These are phyloP conservation scores for Skeletonema grethae DNA, from an alignment of 108 stramenopile genomes.

Conservation along the genomic window DNA sequence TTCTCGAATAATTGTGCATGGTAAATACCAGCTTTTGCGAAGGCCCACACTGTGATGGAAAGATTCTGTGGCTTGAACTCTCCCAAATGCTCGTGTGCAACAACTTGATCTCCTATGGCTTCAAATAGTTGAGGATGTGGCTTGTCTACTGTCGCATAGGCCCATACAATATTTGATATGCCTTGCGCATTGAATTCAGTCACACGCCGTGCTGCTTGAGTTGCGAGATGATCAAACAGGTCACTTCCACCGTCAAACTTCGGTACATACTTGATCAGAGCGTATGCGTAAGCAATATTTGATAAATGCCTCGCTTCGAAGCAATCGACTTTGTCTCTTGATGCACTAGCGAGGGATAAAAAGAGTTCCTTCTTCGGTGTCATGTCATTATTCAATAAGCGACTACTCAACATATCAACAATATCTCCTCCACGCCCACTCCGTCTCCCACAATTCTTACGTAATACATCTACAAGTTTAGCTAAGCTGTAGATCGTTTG, in stretches of 20 bases:
- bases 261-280: neutral
- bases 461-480: neutral
- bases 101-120: slow-evolving; percentile 1
- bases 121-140: slow-evolving; percentile 4
- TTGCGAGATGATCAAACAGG: slow-evolving; percentile 6
- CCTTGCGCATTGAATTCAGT: neutral
- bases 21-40: neutral
- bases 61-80: neutral
- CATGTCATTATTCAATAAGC: neutral
- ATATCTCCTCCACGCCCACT: neutral
- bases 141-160: slow-evolving; percentile 8
- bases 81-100: slow-evolving; percentile 6
- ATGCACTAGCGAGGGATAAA: neutral
- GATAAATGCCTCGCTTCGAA: slow-evolving; percentile 14
- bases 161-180: slow-evolving; percentile 21
- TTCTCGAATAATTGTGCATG: neutral
- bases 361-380: neutral
- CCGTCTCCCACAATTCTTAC: neutral
- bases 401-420: neutral
- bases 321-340: neutral
- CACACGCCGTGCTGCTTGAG: neutral
- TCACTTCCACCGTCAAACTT: neutral
- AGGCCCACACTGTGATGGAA: slow-evolving; percentile 17
- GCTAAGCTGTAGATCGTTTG: slow-evolving; percentile 1
- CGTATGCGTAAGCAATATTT: slow-evolving; percentile 15